Conservation (phyloP, 192 early-diverging fungal genomes). For the Entophlyctis luteolus region DNA sequence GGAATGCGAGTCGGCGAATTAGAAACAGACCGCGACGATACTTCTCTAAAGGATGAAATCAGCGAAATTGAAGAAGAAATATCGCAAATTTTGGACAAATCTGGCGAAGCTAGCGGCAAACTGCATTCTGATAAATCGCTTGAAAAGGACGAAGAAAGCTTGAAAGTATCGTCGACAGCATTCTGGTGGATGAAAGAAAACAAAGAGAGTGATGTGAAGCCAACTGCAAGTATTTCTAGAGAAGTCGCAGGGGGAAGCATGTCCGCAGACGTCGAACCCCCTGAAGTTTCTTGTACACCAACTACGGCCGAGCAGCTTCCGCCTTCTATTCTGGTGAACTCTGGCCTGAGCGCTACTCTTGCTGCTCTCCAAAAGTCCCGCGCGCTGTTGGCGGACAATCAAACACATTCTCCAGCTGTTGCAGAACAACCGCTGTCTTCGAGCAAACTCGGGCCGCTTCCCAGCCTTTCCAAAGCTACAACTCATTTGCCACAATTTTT, state of each 20-base stretch:
- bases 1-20: background rate
- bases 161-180: background rate
- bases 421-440: background rate
- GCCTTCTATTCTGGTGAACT: background rate
- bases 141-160: constrained; percentile 19
- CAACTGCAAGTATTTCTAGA: background rate
- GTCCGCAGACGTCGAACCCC: too few species aligned
- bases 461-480: constrained; percentile 2
- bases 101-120: background rate
- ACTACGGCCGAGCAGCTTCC: too few species aligned
- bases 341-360: constrained; percentile 1
- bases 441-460: background rate
- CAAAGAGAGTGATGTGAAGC: background rate
- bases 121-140: background rate
- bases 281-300: too few species aligned
- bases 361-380: background rate
- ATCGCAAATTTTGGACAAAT: constrained; percentile 19
- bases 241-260: background rate
- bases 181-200: constrained; percentile 19
- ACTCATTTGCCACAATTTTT: background rate
- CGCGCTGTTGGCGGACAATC: background rate
- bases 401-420: background rate
- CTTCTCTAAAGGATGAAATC: background rate
- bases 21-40: background rate
- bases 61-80: constrained; percentile 24